Conservation (phyloP, 306 rosid species). For the Corylus americana region DNA sequence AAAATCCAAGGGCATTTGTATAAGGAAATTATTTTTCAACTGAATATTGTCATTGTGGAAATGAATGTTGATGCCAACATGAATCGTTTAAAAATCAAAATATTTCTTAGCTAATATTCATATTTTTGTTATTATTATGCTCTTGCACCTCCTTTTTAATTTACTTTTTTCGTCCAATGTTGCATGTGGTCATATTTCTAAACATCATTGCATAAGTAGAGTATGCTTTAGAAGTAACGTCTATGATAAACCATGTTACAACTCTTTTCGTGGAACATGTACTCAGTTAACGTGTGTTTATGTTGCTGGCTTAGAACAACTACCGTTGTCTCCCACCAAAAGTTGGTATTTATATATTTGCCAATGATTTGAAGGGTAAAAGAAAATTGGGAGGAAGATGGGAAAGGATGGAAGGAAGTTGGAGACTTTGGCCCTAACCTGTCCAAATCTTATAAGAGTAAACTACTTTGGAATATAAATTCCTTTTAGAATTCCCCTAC, state of each 20-base stretch:
- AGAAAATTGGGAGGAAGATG: not conserved
- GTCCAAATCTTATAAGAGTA: not conserved
- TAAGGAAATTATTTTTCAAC: not conserved
- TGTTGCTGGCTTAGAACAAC: not conserved
- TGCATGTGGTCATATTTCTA: not conserved
- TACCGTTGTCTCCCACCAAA: not conserved
- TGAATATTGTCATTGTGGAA: not conserved
- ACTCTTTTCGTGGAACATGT: not conserved
- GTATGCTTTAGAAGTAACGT: not conserved
- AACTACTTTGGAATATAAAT: not conserved
- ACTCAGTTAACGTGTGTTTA: not conserved
- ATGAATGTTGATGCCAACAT: not conserved
- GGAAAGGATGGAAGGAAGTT: not conserved
- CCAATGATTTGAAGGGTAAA: not conserved
- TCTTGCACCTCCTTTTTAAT: not conserved
- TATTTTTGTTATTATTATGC: not conserved
- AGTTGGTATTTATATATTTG: not conserved
- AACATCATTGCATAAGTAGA: not conserved
- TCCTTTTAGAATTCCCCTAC: not conserved
- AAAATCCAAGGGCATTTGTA: not conserved
- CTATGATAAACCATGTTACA: not conserved
- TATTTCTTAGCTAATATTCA: not conserved
- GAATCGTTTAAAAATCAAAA: not conserved
- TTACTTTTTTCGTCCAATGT: not conserved
- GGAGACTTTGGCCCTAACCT: not conserved